These are phyloP conservation scores for Candida multigemmis DNA, from an alignment of 805 yeast species.

Conservation along the genomic window DNA sequence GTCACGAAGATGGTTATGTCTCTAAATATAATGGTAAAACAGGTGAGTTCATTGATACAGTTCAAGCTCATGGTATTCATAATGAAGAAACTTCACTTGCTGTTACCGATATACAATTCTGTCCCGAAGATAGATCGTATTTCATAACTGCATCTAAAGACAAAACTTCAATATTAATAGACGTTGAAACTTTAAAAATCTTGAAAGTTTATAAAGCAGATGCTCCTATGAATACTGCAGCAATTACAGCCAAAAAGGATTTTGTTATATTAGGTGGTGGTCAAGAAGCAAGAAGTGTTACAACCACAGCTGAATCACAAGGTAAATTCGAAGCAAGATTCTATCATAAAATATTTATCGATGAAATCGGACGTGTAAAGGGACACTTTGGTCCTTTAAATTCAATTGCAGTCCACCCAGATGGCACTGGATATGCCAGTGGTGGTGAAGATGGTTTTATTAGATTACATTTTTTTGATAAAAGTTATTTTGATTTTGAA, in stretches of 20 bases:
- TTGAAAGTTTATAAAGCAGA: constrained; percentile 76
- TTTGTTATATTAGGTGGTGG: constrained; percentile 96
- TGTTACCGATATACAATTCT: constrained; percentile 85
- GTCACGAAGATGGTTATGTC: constrained; percentile 80
- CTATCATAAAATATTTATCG: constrained; percentile 89
- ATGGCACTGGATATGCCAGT: constrained; percentile 86
- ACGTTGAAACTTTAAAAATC: constrained; percentile 64
- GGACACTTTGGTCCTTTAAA: constrained; percentile 99
- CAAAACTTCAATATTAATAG: constrained; percentile 69
- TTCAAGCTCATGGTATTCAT: constrained; percentile 63
- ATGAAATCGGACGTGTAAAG: constrained; percentile 92
- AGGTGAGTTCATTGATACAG: constrained; percentile 56
- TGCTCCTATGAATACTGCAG: constrained; percentile 92
- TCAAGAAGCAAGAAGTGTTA: constrained; percentile 97
- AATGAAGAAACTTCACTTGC: constrained; percentile 31
- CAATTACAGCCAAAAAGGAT: constrained; percentile 88
- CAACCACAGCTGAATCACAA: constrained; percentile 88
- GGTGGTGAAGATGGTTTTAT: constrained; percentile 99
- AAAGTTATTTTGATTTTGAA: constrained; percentile 84
- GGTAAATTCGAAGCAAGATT: constrained; percentile 97
- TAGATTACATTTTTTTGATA: constrained; percentile 89
- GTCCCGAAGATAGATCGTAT: constrained; percentile 71
- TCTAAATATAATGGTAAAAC: constrained; percentile 71
- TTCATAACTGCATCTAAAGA: constrained; percentile 92
- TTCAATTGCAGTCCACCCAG: constrained; percentile 88